These are phyloP conservation scores for Chrysopogon serrulatus DNA, from an alignment of 176 grass and related monocot genomes.

Conservation along the genomic window DNA sequence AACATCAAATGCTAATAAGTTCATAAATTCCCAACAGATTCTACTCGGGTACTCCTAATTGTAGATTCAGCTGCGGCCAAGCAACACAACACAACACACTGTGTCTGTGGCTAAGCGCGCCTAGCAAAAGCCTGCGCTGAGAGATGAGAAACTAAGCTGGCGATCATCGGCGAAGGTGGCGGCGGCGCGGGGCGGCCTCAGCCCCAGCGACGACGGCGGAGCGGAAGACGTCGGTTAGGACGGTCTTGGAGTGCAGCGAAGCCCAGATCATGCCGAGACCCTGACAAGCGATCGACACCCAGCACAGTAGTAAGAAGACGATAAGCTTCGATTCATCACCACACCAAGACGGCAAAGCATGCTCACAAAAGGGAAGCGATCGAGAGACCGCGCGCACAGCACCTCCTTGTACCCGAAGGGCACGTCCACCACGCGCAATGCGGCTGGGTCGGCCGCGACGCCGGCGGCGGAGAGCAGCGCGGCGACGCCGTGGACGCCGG, in stretches of 20 bases:
- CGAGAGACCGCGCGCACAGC: no score
- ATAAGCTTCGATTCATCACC: not conserved
- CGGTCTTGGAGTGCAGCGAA: constrained; percentile 26
- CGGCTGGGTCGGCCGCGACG: not conserved
- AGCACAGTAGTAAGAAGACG: not conserved
- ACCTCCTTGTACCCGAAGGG: constrained; percentile 11
- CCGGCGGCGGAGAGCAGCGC: constrained; percentile 15
- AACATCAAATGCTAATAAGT: no score
- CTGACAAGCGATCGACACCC: no score
- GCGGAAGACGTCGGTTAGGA: constrained; percentile 34
- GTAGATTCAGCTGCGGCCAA: no score
- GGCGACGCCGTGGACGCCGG: constrained; percentile 12
- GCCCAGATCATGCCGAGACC: constrained; percentile 13
- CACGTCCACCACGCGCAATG: constrained; percentile 16
- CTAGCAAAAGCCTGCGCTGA: no score
- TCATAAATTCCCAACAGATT: no score
- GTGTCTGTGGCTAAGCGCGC: no score
- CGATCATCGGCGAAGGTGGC: not conserved
- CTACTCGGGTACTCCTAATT: no score
- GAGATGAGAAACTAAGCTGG: no score
- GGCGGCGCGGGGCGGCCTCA: not conserved
- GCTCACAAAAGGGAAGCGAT: not conserved
- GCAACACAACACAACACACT: no score
- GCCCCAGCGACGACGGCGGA: no score
- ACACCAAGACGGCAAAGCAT: no score